Percentiles rank a stretch among this genome's conserved stretches.
These are phyloP conservation scores for Poa pratensis DNA, from an alignment of 176 grass and related monocot species.

Conservation along the genomic window DNA sequence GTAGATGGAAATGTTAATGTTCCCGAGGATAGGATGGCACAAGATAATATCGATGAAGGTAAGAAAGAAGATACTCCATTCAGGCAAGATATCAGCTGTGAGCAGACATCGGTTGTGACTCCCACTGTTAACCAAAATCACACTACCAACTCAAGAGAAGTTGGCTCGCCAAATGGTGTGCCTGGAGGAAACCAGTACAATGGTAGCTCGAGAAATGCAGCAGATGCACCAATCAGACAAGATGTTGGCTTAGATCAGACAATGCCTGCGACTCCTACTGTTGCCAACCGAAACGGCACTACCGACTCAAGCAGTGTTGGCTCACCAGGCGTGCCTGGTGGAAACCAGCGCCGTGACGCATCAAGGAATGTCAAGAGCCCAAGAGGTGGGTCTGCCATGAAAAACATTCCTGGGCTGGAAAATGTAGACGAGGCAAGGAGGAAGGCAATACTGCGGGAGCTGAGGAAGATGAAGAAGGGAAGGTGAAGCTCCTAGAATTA, in stretches of 20 bases:
- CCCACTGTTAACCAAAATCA: neutral
- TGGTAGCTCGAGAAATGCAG: conserved; percentile 31
- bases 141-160: conserved; percentile 31
- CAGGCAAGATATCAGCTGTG: conserved; percentile 27
- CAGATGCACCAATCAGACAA: conserved; percentile 27
- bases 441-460: conserved; percentile 57
- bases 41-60: conserved; percentile 47
- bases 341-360: neutral
- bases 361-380: conserved; percentile 1
- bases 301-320: neutral
- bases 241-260: conserved; percentile 8
- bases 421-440: conserved; percentile 44
- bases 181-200: conserved; percentile 32
- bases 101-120: conserved; percentile 7
- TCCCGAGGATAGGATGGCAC: conserved; percentile 22
- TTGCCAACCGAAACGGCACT: neutral
- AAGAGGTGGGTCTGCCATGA: neutral
- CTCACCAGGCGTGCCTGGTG: conserved; percentile 15
- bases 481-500: conserved; percentile 31
- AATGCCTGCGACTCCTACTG: conserved; percentile 1
- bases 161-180: conserved; percentile 15
- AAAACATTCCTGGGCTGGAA: conserved; percentile 24
- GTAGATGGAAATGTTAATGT: conserved; percentile 41
- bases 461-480: conserved; percentile 46
- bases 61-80: conserved; percentile 32